Conservation (phyloP, 2,329 filamentous ascomycete genomes). For the Paraphoma sp. region DNA sequence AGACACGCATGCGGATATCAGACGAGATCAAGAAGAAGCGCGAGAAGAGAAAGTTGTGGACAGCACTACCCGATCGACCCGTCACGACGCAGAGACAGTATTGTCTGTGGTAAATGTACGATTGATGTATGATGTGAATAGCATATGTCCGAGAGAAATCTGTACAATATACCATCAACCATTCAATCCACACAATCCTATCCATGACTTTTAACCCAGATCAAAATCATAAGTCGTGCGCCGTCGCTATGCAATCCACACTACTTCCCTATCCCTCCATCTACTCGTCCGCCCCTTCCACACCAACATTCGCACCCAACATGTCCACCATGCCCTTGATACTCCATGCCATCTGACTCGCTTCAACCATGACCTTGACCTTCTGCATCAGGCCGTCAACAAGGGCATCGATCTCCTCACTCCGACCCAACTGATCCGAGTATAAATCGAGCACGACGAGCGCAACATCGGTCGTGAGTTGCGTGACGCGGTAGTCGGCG, state of each 20-base stretch:
- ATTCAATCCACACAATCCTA: slow-evolving; percentile 13
- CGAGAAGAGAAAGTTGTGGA: slow-evolving; percentile 79
- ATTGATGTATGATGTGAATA: slow-evolving; percentile 1
- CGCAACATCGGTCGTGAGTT: slow-evolving; percentile 81
- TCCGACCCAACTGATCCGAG: slow-evolving; percentile 76
- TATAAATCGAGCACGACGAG: slow-evolving; percentile 88
- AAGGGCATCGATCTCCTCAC: slow-evolving; percentile 72
- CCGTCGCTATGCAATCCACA: slow-evolving; percentile 47
- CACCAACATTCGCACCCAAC: slow-evolving; percentile 66
- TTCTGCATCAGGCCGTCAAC: slow-evolving; percentile 73
- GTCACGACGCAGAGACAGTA: slow-evolving; percentile 86
- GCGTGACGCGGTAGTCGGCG: slow-evolving; percentile 80
- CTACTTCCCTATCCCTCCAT: not conserved
- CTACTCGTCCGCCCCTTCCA: slow-evolving; percentile 20
- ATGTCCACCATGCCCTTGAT: slow-evolving; percentile 90
- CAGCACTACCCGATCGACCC: slow-evolving; percentile 84
- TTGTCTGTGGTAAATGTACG: slow-evolving; percentile 77
- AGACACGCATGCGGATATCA: slow-evolving; percentile 81
- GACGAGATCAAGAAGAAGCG: slow-evolving; percentile 80
- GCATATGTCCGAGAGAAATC: slow-evolving; percentile 4
- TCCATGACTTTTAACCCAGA: not conserved
- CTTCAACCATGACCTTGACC: slow-evolving; percentile 80
- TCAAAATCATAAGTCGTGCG: slow-evolving; percentile 22
- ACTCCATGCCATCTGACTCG: slow-evolving; percentile 80
- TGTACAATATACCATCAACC: slow-evolving; percentile 34